Evolutionary conservation across 176 grass and related monocot genomes (phyloP), one percentile per base, ranked within the genome.

Genomic region (Eragrostis curvula): DNA sequence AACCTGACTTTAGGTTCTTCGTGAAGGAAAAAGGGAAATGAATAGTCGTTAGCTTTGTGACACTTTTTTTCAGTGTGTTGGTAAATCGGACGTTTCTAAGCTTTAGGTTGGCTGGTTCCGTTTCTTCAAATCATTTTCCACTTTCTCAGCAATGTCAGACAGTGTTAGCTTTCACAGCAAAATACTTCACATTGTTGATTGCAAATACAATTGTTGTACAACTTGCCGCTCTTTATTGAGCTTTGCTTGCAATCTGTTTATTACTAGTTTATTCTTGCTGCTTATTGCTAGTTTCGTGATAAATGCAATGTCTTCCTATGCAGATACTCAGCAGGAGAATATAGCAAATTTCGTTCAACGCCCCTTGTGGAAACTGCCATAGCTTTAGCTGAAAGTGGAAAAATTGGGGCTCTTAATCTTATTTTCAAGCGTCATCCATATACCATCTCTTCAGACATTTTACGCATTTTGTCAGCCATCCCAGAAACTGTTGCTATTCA

Each of bases 341-440:
- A 98, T 88, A 85, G 36, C 53, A 90, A 89, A 69, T 98, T 98
- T 63, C 86, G 90, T 40, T 95, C 89, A 74, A 80, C 12, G 20
- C 85, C 90, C 81, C 82, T 98, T 65, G 75, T 85, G 69, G 81
- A 95, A 71, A 89, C 79, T 61, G 90, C 92, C 78, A 67, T 93
- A 66, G 80, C 77, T 75, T 89, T 98, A 79, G 96, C 92, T 80
- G 96, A 95, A 88, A 95, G 87, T 91, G 90, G 96, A 17, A 98
- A 93, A 91, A 93, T 98, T 40, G 96, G 96, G 25, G 96, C 96
- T 5, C 89, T 98, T 71, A 98, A 98, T 84, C 84, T 98, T 71
- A 89, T 98, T 68, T 95, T 98, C 75, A 95, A 98, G 72, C 92
- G 92, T 46, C 96, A 98, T 89, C 96, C 96, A 79, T 98, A 93